Conservation (phyloP, 176 grass and related monocot species). For the Coix lacrymajobi region DNA sequence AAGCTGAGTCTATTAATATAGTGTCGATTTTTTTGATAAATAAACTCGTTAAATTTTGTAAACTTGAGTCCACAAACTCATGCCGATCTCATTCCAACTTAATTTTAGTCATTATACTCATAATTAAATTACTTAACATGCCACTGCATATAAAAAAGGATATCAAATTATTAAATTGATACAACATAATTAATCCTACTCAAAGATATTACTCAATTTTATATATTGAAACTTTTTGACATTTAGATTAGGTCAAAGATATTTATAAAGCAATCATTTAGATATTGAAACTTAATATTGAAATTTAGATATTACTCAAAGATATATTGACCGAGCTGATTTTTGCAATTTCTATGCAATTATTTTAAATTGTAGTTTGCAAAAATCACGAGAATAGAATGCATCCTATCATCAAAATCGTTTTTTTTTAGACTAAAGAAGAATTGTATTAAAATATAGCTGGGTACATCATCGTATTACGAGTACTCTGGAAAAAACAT, state of each 20-base stretch:
- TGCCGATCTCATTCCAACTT: background rate
- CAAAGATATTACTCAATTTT: background rate
- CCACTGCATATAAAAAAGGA: background rate
- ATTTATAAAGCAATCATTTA: too few relatives aligned
- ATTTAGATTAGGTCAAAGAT: background rate
- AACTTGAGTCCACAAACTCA: background rate
- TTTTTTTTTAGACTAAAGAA: too few relatives aligned
- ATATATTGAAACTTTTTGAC: background rate
- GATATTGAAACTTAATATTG: too few relatives aligned
- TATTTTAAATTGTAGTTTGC: too few relatives aligned
- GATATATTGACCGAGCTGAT: rapidly evolving
- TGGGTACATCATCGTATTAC: too few relatives aligned
- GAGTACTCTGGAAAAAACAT: too few relatives aligned
- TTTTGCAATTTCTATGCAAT: too few relatives aligned
- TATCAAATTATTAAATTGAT: background rate
- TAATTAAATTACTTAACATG: background rate
- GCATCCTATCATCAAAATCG: too few relatives aligned
- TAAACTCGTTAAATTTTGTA: background rate
- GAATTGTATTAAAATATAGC: too few relatives aligned
- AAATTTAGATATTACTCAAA: too few relatives aligned
- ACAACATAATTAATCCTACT: background rate
- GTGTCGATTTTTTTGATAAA: background rate
- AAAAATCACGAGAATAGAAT: too few relatives aligned
- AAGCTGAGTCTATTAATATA: background rate
- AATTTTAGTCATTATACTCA: background rate